These are phyloP conservation scores for Candida xiaguanensis DNA, from an alignment of 805 yeast species.

Conservation along the genomic window DNA sequence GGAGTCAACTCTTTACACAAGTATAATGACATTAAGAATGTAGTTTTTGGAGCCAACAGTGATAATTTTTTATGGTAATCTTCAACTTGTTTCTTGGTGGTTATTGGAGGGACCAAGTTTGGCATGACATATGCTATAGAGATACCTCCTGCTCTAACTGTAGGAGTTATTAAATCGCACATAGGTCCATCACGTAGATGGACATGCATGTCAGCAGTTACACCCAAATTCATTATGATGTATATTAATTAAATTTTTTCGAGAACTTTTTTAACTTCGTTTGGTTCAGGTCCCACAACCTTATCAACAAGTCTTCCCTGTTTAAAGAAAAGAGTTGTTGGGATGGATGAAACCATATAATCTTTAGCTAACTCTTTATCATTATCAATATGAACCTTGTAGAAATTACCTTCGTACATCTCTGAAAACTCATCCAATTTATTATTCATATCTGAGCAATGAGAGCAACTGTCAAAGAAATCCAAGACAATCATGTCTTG, in stretches of 20 bases:
- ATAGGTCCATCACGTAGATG: conserved; percentile 91
- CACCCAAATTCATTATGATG: conserved; percentile 49
- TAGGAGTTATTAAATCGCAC: conserved; percentile 90
- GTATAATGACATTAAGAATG: conserved; percentile 89
- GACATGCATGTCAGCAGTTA: conserved; percentile 91
- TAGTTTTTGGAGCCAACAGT: conserved; percentile 71
- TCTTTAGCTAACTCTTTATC: conserved; percentile 68
- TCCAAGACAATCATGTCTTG: conserved; percentile 65
- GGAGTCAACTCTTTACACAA: conserved; percentile 79
- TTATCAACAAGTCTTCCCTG: conserved; percentile 70
- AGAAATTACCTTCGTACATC: conserved; percentile 54
- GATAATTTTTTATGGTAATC: conserved; percentile 66
- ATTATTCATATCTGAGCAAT: conserved; percentile 95
- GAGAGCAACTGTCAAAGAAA: conserved; percentile 96
- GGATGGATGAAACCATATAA: conserved; percentile 50
- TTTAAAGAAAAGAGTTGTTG: conserved; percentile 68
- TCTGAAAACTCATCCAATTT: conserved; percentile 69
- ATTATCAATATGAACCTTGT: conserved; percentile 86
- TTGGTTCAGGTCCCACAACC: conserved; percentile 85
- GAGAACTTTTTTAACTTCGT: conserved; percentile 66
- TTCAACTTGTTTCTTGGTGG: conserved; percentile 66
- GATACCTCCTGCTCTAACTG: conserved; percentile 85
- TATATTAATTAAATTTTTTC: conserved; percentile 6
- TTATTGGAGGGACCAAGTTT: conserved; percentile 87
- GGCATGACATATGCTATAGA: conserved; percentile 96